These are phyloP conservation scores for Setomelanomma holmii DNA, from an alignment of 2,329 filamentous ascomycete genomes.

Conservation along the genomic window DNA sequence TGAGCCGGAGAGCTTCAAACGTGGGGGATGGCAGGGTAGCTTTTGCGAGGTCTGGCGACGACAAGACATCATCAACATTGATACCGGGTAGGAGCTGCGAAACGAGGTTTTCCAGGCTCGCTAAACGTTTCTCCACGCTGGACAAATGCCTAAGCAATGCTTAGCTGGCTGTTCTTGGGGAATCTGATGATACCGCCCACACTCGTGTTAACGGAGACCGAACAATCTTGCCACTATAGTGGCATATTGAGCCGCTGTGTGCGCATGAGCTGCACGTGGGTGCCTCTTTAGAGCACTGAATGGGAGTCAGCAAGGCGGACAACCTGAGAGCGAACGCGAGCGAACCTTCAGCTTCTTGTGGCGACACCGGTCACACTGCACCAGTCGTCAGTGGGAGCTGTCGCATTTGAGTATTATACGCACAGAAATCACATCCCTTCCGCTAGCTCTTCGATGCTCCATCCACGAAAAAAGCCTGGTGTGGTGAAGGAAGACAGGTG, in stretches of 20 bases:
- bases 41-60: slow-evolving; percentile 19
- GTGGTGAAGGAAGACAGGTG: neutral
- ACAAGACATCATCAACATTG: slow-evolving; percentile 26
- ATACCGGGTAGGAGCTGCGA: slow-evolving; percentile 29
- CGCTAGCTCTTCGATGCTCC: slow-evolving; percentile 1
- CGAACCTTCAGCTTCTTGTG: slow-evolving; percentile 32
- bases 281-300: slow-evolving; percentile 33
- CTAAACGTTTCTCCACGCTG: slow-evolving; percentile 29
- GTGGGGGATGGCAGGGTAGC: slow-evolving; percentile 6
- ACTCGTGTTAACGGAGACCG: slow-evolving; percentile 34
- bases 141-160: slow-evolving; percentile 21
- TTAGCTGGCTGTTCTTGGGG: neutral
- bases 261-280: slow-evolving; percentile 30
- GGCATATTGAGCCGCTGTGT: slow-evolving; percentile 24
- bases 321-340: neutral
- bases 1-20: neutral
- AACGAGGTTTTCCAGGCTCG: slow-evolving; percentile 24
- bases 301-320: neutral
- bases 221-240: slow-evolving; percentile 32
- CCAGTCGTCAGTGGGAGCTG: slow-evolving; percentile 5
- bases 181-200: neutral
- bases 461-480: neutral
- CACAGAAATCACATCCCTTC: slow-evolving; percentile 19
- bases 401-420: neutral
- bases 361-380: slow-evolving; percentile 32